Conservation (phyloP, 257 asterid genomes). For the Gentiana dahurica region DNA sequence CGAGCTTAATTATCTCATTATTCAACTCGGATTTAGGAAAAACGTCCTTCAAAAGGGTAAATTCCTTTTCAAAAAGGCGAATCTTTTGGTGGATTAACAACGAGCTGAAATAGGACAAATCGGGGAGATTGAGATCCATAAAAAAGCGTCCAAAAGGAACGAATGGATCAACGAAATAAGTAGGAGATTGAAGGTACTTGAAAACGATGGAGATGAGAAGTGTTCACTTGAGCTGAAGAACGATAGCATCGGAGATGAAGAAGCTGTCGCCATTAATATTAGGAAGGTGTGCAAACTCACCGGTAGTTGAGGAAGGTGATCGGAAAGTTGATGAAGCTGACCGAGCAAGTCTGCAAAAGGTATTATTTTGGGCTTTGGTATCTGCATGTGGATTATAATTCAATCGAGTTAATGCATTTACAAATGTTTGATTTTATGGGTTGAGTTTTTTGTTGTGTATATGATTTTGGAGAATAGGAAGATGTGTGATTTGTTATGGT, state of each 20-base stretch:
- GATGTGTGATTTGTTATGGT: too few species aligned
- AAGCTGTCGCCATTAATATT: constrained; percentile 50
- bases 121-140: constrained; percentile 12
- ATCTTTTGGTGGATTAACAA: constrained; percentile 17
- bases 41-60: constrained; percentile 22
- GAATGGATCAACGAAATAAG: constrained; percentile 19
- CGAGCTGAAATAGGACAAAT: constrained; percentile 41
- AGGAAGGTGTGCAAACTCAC: too few species aligned
- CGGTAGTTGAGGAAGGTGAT: too few species aligned
- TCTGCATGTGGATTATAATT: too few species aligned
- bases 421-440: too few species aligned
- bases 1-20: constrained; percentile 39
- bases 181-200: constrained; percentile 46
- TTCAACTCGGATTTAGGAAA: constrained; percentile 29
- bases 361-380: too few species aligned
- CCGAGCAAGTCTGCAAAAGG: too few species aligned
- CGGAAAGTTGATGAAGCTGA: too few species aligned
- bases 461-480: too few species aligned
- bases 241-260: constrained; percentile 42
- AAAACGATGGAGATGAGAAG: constrained; percentile 11
- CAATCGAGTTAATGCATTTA: too few species aligned
- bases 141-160: constrained; percentile 22
- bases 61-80: neutral
- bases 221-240: constrained; percentile 28
- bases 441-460: too few species aligned